Percentiles rank a stretch among this genome's conserved stretches.
Conservation (phyloP, 331 rosid genomes). For the Spiraea crenata region DNA sequence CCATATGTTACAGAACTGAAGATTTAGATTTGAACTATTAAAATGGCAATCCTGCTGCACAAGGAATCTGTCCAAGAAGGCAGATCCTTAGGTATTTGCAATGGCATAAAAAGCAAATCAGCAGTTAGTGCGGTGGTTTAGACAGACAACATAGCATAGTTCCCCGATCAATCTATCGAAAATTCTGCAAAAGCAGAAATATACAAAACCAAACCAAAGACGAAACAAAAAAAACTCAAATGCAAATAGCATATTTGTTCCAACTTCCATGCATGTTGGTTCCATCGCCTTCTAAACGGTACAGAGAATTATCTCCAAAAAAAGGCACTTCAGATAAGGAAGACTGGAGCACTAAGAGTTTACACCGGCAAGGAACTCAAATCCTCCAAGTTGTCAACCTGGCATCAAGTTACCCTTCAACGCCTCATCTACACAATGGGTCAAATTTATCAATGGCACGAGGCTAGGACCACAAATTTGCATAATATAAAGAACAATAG, state of each 20-base stretch:
- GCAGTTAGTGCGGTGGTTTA: too few relatives aligned
- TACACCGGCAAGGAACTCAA: background rate
- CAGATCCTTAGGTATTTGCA: too few relatives aligned
- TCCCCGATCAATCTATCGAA: background rate
- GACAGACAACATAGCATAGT: too few relatives aligned
- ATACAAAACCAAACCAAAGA: background rate
- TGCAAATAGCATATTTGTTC: background rate
- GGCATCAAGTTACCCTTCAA: conserved; percentile 28
- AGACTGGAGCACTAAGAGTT: background rate
- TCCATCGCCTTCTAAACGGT: background rate
- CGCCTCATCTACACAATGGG: conserved; percentile 54
- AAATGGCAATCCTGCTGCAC: too few relatives aligned
- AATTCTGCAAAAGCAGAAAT: background rate
- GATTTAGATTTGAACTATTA: too few relatives aligned
- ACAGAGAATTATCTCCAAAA: background rate
- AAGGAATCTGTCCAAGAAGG: too few relatives aligned
- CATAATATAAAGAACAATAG: background rate
- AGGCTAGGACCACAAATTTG: background rate
- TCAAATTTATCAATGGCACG: conserved; percentile 21
- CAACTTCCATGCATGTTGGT: too few relatives aligned
- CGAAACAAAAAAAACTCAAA: background rate
- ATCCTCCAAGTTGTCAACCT: background rate
- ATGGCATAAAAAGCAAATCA: too few relatives aligned
- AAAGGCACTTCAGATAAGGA: background rate
- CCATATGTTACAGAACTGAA: too few relatives aligned